Evolutionary conservation across 192 early-diverging fungal genomes (phyloP).

Genomic region (Thoreauomyces humboldtii): DNA sequence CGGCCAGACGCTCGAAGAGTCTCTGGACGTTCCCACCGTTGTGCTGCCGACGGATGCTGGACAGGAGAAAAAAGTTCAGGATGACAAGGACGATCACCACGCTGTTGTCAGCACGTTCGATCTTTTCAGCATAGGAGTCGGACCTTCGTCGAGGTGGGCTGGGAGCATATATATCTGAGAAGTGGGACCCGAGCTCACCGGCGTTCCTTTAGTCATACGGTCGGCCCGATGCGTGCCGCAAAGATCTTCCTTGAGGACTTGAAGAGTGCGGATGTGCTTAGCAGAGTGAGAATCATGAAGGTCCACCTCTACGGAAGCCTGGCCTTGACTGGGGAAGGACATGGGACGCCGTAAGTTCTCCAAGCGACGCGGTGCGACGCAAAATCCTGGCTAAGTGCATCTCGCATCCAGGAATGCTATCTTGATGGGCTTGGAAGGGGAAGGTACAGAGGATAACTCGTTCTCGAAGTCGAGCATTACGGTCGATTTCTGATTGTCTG

Average conservation of each 20-base stretch:
- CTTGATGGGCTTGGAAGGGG: constrained; percentile 87
- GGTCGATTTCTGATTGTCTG: too few species aligned
- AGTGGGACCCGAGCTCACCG: too few species aligned
- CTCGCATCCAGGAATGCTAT: constrained; percentile 19
- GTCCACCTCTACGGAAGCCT: constrained; percentile 91
- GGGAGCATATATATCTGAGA: too few species aligned
- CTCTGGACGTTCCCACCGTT: too few species aligned
- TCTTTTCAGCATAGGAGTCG: constrained; percentile 92
- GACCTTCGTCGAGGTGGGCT: constrained; percentile 68
- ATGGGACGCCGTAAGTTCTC: constrained; percentile 83
- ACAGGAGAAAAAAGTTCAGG: background rate
- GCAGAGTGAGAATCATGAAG: constrained; percentile 55
- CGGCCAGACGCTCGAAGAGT: background rate
- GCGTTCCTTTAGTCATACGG: constrained; percentile 66
- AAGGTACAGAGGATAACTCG: constrained; percentile 51
- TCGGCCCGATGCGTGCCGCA: constrained; percentile 97
- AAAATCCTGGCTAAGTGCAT: background rate
- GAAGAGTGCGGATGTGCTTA: constrained; percentile 40
- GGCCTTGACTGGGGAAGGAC: constrained; percentile 90
- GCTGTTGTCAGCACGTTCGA: constrained; percentile 93
- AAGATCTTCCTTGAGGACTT: constrained; percentile 91
- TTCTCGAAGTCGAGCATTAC: too few species aligned
- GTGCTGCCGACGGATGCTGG: background rate
- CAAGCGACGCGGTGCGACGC: constrained; percentile 1
- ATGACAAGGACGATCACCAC: constrained; percentile 45